A percentile compares a stretch with the other conserved stretches of the same genome.
Conservation (phyloP, 257 asterid genomes). For the Nicotiana noctiflora region DNA sequence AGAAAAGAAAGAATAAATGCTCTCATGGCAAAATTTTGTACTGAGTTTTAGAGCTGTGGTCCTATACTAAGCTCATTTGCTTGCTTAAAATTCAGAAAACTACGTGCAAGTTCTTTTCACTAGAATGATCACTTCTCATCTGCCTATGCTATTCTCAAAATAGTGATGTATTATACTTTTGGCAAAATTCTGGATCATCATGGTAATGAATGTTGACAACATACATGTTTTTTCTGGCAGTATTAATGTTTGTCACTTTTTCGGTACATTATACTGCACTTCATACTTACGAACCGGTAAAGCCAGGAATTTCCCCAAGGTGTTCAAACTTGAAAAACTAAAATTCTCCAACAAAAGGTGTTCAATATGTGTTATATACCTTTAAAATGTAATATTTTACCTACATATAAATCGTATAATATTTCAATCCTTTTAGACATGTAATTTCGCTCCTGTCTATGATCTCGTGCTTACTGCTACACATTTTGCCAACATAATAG, state of each 20-base stretch:
- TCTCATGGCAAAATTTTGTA: neutral
- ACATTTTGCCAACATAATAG: neutral
- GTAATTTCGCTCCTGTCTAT: too few species aligned
- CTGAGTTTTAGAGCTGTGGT: neutral
- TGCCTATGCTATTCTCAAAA: neutral
- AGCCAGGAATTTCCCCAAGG: too few species aligned
- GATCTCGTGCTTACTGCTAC: too few species aligned
- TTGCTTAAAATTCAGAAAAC: neutral
- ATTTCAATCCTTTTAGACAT: too few species aligned
- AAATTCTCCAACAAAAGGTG: too few species aligned
- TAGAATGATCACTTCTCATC: neutral
- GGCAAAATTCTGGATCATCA: neutral
- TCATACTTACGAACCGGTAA: neutral
- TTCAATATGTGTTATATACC: too few species aligned
- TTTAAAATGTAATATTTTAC: too few species aligned
- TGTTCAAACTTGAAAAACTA: too few species aligned
- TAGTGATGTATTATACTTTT: neutral
- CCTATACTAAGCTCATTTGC: slow-evolving; percentile 1
- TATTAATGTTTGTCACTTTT: neutral
- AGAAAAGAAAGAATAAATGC: neutral
- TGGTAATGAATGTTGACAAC: neutral
- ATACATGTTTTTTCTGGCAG: neutral
- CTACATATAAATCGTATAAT: too few species aligned
- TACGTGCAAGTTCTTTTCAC: neutral
- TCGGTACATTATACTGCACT: neutral